Base-by-base conservation (phyloP, 495 filamentous ascomycete genomes). In the Aspergillus haitiensis region DNA sequence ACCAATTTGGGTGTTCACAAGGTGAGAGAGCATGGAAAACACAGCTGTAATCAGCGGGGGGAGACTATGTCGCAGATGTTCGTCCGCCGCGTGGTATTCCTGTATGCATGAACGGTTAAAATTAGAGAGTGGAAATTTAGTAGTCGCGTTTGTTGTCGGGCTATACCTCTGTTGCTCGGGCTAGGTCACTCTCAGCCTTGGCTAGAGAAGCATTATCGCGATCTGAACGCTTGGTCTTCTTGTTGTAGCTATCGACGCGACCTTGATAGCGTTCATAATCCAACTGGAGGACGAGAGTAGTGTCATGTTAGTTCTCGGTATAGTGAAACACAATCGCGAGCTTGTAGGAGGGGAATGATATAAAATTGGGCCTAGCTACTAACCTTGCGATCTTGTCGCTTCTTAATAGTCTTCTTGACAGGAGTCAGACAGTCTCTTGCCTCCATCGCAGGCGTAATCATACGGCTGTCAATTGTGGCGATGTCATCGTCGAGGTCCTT, bases 361-460 rank as follows among this genome's bases (percentile, higher is more conserved):
- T 32, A 3, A 13, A 3, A 27, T 32, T 12, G 33, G 27, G 11
- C n/a, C 21, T 16, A 37, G 16, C n/a, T 13, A 55, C 69, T n/a
- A 52, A 84, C 84, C 78, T 96, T 89, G 73, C 87, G 91, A 65
- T 96, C 88, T 65, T 95, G 91, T 42, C 93, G 80, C 68, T 91
- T 93, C 77, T 96, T 96, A 70, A 98, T 93, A 3, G 88, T 88
- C 73, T 93, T 97, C 67, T 92, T 88, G 69, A 96, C 79, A 0
- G 90, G 88, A 56, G 83, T 80, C 58, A 96, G 78, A 44, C 70
- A 84, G 51, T 88, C 85, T 67, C 87, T 88, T 3, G 89, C 91
- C 52, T 88, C 82, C 16, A 78, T 80, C 5, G 90, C 88, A 1
- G 93, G 92, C 60, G 80, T 79, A 40, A 95, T 81, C 55, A 97